phyloP scores from a whole-genome alignment of 2,329 filamentous ascomycete genomes.

The Phoma sp. region DNA sequence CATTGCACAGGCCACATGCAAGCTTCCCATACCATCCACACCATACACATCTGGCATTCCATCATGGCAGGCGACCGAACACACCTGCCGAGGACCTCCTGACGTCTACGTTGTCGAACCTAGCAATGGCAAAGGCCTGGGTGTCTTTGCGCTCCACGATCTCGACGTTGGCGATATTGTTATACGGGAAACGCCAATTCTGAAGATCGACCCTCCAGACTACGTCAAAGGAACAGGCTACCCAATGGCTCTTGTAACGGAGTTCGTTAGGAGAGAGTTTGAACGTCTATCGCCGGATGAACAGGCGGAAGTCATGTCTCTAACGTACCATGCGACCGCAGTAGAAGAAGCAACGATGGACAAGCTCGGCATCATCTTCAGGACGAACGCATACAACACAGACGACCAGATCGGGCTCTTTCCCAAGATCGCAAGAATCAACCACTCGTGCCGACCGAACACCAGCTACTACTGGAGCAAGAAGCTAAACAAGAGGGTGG shows the following conservation, averaged over 20 bases:
- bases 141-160: slow-evolving; percentile 48
- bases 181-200: slow-evolving; percentile 49
- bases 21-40: slow-evolving; percentile 12
- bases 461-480: slow-evolving; percentile 48
- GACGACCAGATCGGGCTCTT: slow-evolving; percentile 41
- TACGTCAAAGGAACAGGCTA: slow-evolving; percentile 37
- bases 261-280: slow-evolving; percentile 33
- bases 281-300: slow-evolving; percentile 25
- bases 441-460: slow-evolving; percentile 47
- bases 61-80: slow-evolving; percentile 24
- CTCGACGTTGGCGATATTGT: slow-evolving; percentile 50
- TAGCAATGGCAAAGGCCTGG: slow-evolving; percentile 52
- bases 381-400: slow-evolving; percentile 47
- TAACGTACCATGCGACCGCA: slow-evolving; percentile 33
- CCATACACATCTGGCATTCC: slow-evolving; percentile 12
- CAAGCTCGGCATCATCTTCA: slow-evolving; percentile 39
- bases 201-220: slow-evolving; percentile 41
- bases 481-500: slow-evolving; percentile 35
- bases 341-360: slow-evolving; percentile 28
- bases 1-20: slow-evolving; percentile 18
- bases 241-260: slow-evolving; percentile 30
- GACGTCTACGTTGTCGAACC: slow-evolving; percentile 35
- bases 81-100: slow-evolving; percentile 33
- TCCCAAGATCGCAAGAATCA: slow-evolving; percentile 46
- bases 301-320: slow-evolving; percentile 36